phyloP scores from a whole-genome alignment of 1,284 basidiomycete genomes.

The Wolfiporia cocos region DNA sequence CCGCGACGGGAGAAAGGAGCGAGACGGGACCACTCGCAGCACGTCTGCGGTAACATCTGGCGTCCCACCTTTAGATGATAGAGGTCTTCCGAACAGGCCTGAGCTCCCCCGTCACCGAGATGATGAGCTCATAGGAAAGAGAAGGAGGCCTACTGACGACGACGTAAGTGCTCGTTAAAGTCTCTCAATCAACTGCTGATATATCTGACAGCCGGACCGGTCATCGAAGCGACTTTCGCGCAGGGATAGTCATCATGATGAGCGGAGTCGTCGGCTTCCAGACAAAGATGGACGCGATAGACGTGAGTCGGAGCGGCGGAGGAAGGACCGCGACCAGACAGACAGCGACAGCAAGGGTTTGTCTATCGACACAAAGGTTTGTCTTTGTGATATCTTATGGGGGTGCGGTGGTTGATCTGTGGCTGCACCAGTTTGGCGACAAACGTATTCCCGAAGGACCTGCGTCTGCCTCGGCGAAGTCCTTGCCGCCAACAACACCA shows the following conservation, averaged over 20 bases:
- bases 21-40: slow-evolving; percentile 20
- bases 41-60: slow-evolving; percentile 10
- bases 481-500: slow-evolving; percentile 52
- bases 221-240: slow-evolving; percentile 67
- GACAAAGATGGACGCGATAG: slow-evolving; percentile 68
- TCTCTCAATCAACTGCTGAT: slow-evolving; percentile 10
- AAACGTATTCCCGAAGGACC: slow-evolving; percentile 54
- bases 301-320: slow-evolving; percentile 63
- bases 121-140: slow-evolving; percentile 49
- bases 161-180: slow-evolving; percentile 54
- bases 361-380: slow-evolving; percentile 52
- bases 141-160: slow-evolving; percentile 58
- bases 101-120: slow-evolving; percentile 52
- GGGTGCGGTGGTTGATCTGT: background rate
- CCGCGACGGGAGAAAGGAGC: slow-evolving; percentile 26
- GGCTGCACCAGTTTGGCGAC: slow-evolving; percentile 35
- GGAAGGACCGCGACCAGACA: slow-evolving; percentile 51
- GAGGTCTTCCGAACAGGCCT: slow-evolving; percentile 48
- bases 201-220: slow-evolving; percentile 50
- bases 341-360: slow-evolving; percentile 39
- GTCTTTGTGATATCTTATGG: slow-evolving; percentile 5
- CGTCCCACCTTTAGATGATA: slow-evolving; percentile 36
- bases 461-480: slow-evolving; percentile 32
- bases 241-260: slow-evolving; percentile 70
- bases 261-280: slow-evolving; percentile 54